Evolutionary conservation across 805 yeast species (phyloP).

Genomic region (Torulaspora indica): DNA sequence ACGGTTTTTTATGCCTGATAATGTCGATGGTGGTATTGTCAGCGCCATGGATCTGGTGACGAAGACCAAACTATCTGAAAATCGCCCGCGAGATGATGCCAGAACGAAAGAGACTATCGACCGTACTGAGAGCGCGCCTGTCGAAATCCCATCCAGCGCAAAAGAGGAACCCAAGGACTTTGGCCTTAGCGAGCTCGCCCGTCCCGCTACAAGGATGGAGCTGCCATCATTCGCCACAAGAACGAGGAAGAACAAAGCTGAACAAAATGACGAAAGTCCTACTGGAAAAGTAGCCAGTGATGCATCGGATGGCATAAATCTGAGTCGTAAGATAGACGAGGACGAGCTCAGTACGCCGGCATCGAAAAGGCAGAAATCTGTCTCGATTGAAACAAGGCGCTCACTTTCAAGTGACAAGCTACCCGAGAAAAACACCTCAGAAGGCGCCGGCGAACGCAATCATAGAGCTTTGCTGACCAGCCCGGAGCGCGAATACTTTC

Average conservation of each 20-base stretch:
- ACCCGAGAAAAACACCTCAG: not conserved
- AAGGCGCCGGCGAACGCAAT: not conserved
- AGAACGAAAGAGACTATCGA: conserved; percentile 5
- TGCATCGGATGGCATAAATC: conserved; percentile 4
- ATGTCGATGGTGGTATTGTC: conserved; percentile 60
- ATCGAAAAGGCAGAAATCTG: conserved; percentile 1
- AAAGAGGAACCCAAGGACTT: too few species aligned
- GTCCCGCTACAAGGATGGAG: not conserved
- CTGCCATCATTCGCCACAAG: not conserved
- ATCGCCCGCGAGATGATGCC: not conserved
- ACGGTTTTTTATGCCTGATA: conserved; percentile 67
- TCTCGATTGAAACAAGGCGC: not conserved
- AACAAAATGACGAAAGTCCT: conserved; percentile 4
- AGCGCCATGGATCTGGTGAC: conserved; percentile 47
- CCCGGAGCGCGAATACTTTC: conserved; percentile 24
- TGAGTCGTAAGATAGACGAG: conserved; percentile 14
- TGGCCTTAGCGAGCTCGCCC: too few species aligned
- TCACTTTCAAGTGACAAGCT: too few species aligned
- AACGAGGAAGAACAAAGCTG: not conserved
- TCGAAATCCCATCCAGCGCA: too few species aligned
- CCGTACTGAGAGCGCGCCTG: too few species aligned
- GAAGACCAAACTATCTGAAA: conserved; percentile 10
- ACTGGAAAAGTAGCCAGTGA: conserved; percentile 9
- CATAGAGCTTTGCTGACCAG: conserved; percentile 18
- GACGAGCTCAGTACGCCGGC: conserved; percentile 9